These are phyloP conservation scores for Larix kaempferi DNA, from an alignment of 75 land plant species.

Conservation along the genomic window DNA sequence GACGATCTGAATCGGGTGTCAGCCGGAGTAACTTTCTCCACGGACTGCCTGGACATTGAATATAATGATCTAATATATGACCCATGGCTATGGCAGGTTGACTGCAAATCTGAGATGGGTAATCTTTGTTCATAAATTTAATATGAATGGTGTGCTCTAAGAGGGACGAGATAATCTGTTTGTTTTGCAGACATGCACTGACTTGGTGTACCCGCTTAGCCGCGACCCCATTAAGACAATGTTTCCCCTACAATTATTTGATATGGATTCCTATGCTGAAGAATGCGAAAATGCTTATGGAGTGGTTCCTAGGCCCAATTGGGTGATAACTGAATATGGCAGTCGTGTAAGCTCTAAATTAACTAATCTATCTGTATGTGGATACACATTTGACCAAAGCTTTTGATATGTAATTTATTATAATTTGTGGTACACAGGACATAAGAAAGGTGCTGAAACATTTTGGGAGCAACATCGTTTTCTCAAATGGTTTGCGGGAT, in stretches of 20 bases:
- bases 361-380: not conserved
- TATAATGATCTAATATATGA: too few relatives aligned
- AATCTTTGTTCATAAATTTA: not conserved
- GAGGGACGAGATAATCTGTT: too few relatives aligned
- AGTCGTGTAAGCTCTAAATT: not conserved
- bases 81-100: not conserved
- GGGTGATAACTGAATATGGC: not conserved
- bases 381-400: not conserved
- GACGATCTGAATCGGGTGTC: too few relatives aligned
- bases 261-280: slow-evolving; percentile 13
- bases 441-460: too few relatives aligned
- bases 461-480: too few relatives aligned
- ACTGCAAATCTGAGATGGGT: slow-evolving; percentile 10
- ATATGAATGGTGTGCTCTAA: too few relatives aligned
- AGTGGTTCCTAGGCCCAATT: not conserved
- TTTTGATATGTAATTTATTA: not conserved
- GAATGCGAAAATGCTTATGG: slow-evolving; percentile 13
- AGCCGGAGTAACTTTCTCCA: too few relatives aligned
- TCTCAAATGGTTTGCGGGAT: too few relatives aligned
- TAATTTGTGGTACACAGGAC: not conserved
- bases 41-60: too few relatives aligned
- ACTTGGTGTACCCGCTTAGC: slow-evolving; percentile 67
- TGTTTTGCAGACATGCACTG: slow-evolving; percentile 55
- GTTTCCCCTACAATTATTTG: slow-evolving; percentile 36
- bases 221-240: slow-evolving; percentile 29